Percentiles rank a stretch among this genome's conserved stretches.
Conservation (phyloP, 1,284 basidiomycete genomes). For the Trichosporon coremiiforme region DNA sequence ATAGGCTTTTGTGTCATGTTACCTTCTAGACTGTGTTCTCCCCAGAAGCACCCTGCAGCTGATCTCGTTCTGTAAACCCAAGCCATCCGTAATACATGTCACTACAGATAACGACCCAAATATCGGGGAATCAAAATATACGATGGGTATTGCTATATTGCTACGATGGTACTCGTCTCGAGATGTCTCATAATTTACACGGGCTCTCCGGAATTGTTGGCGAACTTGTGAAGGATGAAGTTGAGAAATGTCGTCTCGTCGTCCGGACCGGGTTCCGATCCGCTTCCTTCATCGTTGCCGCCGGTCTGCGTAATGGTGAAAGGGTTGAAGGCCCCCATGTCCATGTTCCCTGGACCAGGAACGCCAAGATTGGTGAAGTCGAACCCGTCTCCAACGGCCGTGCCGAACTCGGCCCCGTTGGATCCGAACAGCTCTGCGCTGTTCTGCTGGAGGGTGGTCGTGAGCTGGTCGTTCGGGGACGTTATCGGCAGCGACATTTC, state of each 20-base stretch:
- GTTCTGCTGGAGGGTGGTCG: constrained; percentile 10
- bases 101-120: constrained; percentile 17
- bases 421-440: constrained; percentile 14
- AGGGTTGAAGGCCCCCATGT: constrained; percentile 50
- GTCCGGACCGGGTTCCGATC: constrained; percentile 34
- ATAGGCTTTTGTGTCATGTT: no score
- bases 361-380: constrained; percentile 50
- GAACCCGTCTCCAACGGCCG: constrained; percentile 43
- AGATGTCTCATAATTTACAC: constrained; percentile 25
- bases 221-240: constrained; percentile 54
- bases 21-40: no score
- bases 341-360: constrained; percentile 29
- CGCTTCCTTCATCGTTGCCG: constrained; percentile 36
- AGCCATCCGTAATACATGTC: constrained; percentile 18
- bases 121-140: constrained; percentile 8
- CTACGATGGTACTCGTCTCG: constrained; percentile 8
- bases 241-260: constrained; percentile 52
- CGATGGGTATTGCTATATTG: constrained; percentile 14
- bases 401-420: constrained; percentile 35
- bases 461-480: constrained; percentile 14
- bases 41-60: no score
- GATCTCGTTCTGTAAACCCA: not conserved
- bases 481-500: constrained; percentile 15
- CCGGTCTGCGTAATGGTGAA: constrained; percentile 54
- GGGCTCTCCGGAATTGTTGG: constrained; percentile 47